Evolutionary conservation across 1,284 basidiomycete genomes (phyloP), one percentile per base, ranked within the genome.

Genomic region (Gymnopus androsaceus): DNA sequence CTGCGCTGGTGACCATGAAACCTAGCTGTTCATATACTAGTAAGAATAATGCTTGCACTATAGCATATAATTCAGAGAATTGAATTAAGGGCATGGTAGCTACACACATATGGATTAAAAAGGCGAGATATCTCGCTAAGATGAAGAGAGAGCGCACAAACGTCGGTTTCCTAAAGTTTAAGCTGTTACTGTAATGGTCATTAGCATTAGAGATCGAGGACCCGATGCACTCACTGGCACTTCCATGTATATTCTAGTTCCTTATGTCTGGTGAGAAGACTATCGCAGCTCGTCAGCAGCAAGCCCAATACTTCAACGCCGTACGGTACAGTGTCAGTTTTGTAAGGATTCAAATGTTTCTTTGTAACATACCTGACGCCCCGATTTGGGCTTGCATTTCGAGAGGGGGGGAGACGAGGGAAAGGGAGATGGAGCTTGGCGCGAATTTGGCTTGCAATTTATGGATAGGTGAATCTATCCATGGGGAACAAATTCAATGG

Each of bases 31-130:
- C 33, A 25, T 38, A 37, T 36, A 17, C 23, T 50, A 7, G 48
- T 25, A 36, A 50, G 36, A 2, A 36, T 25, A 14, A 50, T 37
- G n/a, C 21, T 37, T 27, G 27, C 25, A 28, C 48, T 50, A 27
- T 17, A 38, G 34, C 15, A 28, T 33, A 6, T n/a, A 17, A 9
- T 9, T 6, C 14, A 11, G 9, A 27, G 12, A 21, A 6, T 19
- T 28, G 27, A 38, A 17, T 17, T 36, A n/a, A 12, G 8, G 7
- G 30, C n/a, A 21, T 36, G 27, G n/a, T 14, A 40, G 19, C 8
- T 31, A 21, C 50, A 31, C 27, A 50, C 48, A 50, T 42, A 34
- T 52, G 50, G 19, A 52, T 52, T n/a, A 34, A 3, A 8, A 52
- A 17, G 19, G 50, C 38, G 15, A 52, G 50, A 25, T 52, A 52